phyloP scores from a whole-genome alignment of 768 basidiomycete species.

The Strobilomyces dryophilus region DNA sequence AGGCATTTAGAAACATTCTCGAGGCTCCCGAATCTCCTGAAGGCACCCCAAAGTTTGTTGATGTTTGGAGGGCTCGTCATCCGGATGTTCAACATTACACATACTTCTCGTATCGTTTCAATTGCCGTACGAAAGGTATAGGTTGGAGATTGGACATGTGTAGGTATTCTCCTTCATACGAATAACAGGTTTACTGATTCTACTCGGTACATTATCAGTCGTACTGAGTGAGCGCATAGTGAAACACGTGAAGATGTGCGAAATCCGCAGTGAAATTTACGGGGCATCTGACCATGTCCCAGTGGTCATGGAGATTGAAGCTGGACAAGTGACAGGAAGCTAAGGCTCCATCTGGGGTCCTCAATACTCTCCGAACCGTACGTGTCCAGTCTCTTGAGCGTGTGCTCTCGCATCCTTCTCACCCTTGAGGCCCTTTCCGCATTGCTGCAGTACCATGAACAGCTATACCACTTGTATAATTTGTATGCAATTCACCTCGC shows the following conservation, averaged over 20 bases:
- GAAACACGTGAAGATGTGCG: conserved; percentile 70
- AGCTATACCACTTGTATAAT: conserved; percentile 4
- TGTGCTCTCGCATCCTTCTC: conserved; percentile 92
- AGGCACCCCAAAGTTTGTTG: conserved; percentile 54
- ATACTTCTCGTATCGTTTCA: conserved; percentile 82
- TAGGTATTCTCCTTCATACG: conserved; percentile 33
- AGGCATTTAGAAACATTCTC: conserved; percentile 67
- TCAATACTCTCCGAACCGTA: conserved; percentile 78
- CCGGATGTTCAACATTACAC: conserved; percentile 72
- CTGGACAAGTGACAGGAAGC: conserved; percentile 30
- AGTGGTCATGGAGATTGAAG: conserved; percentile 69
- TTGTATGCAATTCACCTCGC: conserved; percentile 53
- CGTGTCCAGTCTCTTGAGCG: conserved; percentile 83
- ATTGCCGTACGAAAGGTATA: conserved; percentile 73
- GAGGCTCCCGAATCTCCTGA: conserved; percentile 39
- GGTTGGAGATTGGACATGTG: conserved; percentile 90
- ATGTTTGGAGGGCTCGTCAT: conserved; percentile 75
- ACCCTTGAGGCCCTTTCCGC: conserved; percentile 82
- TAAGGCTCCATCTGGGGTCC: conserved; percentile 4
- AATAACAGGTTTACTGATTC: neutral
- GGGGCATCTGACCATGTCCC: conserved; percentile 88
- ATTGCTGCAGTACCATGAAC: conserved; percentile 46
- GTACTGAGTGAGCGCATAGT: conserved; percentile 68
- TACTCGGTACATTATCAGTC: conserved; percentile 40
- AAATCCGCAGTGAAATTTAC: conserved; percentile 81